A percentile compares a stretch with the other conserved stretches of the same genome.
These are phyloP conservation scores for Massarina eburnea DNA, from an alignment of 2,329 filamentous ascomycete species.

Conservation along the genomic window DNA sequence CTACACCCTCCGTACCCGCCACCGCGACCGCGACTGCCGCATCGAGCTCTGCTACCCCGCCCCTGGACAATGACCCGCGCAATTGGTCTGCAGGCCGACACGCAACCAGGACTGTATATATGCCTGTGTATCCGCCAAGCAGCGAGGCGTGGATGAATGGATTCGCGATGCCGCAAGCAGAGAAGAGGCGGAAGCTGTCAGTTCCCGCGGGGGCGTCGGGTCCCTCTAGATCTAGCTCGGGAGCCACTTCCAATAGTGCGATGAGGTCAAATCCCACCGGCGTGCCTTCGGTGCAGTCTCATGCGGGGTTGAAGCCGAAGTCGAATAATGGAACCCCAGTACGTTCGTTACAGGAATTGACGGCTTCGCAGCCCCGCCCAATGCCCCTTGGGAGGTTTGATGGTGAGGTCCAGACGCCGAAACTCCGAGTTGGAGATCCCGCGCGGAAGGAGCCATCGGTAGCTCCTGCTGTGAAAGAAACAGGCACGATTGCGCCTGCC, in stretches of 20 bases:
- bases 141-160: not conserved
- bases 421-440: no score
- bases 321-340: no score
- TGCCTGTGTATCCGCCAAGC: not conserved
- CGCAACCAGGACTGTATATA: conserved; percentile 4
- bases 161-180: conserved; percentile 1
- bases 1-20: not conserved
- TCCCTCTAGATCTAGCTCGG: not conserved
- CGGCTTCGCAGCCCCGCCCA: conserved; percentile 6
- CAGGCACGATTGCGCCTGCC: no score
- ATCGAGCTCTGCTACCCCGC: not conserved
- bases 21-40: not conserved
- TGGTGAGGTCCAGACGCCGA: not conserved
- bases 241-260: not conserved
- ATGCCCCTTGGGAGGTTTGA: conserved; percentile 13
- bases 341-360: not conserved
- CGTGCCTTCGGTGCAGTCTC: conserved; percentile 21
- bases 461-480: no score
- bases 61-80: no score
- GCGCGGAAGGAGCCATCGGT: no score
- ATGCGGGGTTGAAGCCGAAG: conserved; percentile 19
- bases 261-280: conserved; percentile 2
- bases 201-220: not conserved
- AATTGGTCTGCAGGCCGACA: no score
- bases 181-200: conserved; percentile 29